Percentiles rank a stretch among this genome's conserved stretches.
These are phyloP conservation scores for Sclerospora graminicola DNA, from an alignment of 352 stramenopile species.

Conservation along the genomic window DNA sequence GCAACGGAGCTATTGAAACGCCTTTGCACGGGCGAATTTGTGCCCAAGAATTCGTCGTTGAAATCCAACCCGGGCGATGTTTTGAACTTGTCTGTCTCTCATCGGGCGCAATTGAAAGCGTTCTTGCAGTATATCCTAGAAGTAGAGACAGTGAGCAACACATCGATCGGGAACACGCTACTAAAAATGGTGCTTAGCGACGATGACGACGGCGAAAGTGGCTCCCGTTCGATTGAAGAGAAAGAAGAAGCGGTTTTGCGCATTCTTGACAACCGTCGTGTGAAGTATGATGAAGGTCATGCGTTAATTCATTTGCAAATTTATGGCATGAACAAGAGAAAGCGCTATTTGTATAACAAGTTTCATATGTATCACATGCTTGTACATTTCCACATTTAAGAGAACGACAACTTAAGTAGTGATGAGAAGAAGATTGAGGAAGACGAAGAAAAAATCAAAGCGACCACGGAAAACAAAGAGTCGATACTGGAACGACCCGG, in stretches of 20 bases:
- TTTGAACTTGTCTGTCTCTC: slow-evolving; percentile 88
- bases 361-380: slow-evolving; percentile 92
- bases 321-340: slow-evolving; percentile 85
- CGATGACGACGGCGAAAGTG: slow-evolving; percentile 28
- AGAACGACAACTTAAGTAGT: slow-evolving; percentile 80
- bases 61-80: slow-evolving; percentile 85
- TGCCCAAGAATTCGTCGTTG: slow-evolving; percentile 31
- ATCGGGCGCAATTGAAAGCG: slow-evolving; percentile 79
- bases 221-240: slow-evolving; percentile 30
- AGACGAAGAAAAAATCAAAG: slow-evolving; percentile 80
- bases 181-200: slow-evolving; percentile 84
- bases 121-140: slow-evolving; percentile 87
- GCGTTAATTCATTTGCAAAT: slow-evolving; percentile 91
- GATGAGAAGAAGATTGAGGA: slow-evolving; percentile 80
- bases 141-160: slow-evolving; percentile 80
- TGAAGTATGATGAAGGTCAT: slow-evolving; percentile 89
- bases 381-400: slow-evolving; percentile 89
- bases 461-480: no score
- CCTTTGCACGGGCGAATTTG: slow-evolving; percentile 84
- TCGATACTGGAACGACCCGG: no score
- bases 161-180: slow-evolving; percentile 84
- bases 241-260: slow-evolving; percentile 77
- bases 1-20: slow-evolving; percentile 87
- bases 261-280: slow-evolving; percentile 85
- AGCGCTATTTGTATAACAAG: slow-evolving; percentile 92